Percentiles rank a stretch among this genome's conserved stretches.
Conservation (phyloP, 495 filamentous ascomycete genomes). For the Aspergillus mulundensis region DNA sequence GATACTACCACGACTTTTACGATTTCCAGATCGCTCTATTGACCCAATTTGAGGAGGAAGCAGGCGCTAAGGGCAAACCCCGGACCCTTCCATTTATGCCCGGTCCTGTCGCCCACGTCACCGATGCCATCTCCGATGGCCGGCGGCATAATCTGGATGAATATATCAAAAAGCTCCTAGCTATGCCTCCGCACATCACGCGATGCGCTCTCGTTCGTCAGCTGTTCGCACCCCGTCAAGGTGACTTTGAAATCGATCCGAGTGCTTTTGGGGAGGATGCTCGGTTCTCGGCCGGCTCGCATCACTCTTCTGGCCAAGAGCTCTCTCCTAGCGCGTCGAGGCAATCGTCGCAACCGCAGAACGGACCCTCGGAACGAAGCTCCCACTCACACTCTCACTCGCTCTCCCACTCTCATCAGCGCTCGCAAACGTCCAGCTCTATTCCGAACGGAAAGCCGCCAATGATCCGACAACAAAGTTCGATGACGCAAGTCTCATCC, state of each 20-base stretch:
- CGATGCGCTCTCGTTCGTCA: slow-evolving; percentile 77
- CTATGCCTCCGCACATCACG: slow-evolving; percentile 78
- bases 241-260: slow-evolving; percentile 88
- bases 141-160: slow-evolving; percentile 87
- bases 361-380: slow-evolving; percentile 55
- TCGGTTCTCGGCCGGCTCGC: slow-evolving; percentile 65
- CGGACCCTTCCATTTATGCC: slow-evolving; percentile 97
- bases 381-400: slow-evolving; percentile 19
- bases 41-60: slow-evolving; percentile 89
- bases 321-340: slow-evolving; percentile 56
- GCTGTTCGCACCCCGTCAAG: slow-evolving; percentile 84
- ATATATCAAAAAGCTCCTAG: slow-evolving; percentile 87
- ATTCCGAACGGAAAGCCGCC: slow-evolving; percentile 42
- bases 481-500: slow-evolving; percentile 65
- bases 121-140: slow-evolving; percentile 92
- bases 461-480: slow-evolving; percentile 70
- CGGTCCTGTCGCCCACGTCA: slow-evolving; percentile 95
- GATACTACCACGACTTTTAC: slow-evolving; percentile 98
- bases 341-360: slow-evolving; percentile 71
- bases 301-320: slow-evolving; percentile 59
- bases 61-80: slow-evolving; percentile 71
- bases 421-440: slow-evolving; percentile 44
- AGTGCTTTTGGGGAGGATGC: slow-evolving; percentile 62
- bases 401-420: slow-evolving; percentile 40
- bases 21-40: slow-evolving; percentile 96